Evolutionary conservation across 1,284 basidiomycete genomes (phyloP), one percentile per base, ranked within the genome.

Genomic region (Trichosporon ovoides): DNA sequence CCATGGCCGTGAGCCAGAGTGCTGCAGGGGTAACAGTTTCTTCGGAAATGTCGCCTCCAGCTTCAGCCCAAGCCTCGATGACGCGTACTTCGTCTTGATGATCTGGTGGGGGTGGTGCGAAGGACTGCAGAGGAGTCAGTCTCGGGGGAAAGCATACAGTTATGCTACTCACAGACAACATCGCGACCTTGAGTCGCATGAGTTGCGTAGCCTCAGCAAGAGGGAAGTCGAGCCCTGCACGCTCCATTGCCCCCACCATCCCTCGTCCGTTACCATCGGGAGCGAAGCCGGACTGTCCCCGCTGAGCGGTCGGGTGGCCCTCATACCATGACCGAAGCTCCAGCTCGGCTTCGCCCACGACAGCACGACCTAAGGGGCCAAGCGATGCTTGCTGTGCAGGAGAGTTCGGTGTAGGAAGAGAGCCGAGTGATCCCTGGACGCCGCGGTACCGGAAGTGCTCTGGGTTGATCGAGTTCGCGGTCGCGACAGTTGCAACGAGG

Each of bases 1-100:
- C 80, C 62, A 94, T 88, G n/a, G 91, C 91, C 12, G 91, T 93
- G 56, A 93, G 80, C 81, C 93, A 95, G 48, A 94, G 74, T n/a
- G 88, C 87, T 22, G 91, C 88, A 3, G 90, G 89, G 13, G 87
- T 84, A 16, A 93, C 53, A 0, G 73, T 75, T 19, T 67, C 69
- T 11, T 71, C 68, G 7, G 65, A 60, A 5, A 46, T 34, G 37
- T 76, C 73, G 14, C 77, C 77, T 3, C 76, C 76, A 3, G 66
- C 72, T 7, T 38, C 51, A 37, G 58, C 61, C 73, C 77, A 75
- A 0, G 58, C 60, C 3, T 51, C 50, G 16, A 70, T 34, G 13
- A 64, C 36, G 20, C 20, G 31, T 11, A 43, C 16, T 22, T 14
- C 36, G 20, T 20, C 28, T 33, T 36, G 33, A 28, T 19, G 46